Percentiles rank a stretch among this genome's conserved stretches.
These are phyloP conservation scores for Echium plantagineum DNA, from an alignment of 257 asterid species.

Conservation along the genomic window DNA sequence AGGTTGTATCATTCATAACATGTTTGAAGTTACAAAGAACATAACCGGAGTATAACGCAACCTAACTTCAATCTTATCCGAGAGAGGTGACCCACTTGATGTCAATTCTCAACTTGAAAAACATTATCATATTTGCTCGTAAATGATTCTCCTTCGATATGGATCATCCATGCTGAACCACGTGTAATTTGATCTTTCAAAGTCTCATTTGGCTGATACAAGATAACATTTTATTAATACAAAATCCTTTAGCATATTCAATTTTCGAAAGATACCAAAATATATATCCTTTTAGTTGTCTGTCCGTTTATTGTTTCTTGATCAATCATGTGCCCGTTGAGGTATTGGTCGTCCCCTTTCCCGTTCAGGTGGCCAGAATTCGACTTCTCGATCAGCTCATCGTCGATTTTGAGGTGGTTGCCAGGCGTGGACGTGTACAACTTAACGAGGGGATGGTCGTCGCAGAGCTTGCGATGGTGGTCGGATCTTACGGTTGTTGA, in stretches of 20 bases:
- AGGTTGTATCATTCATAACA: no score
- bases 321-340: constrained; percentile 22
- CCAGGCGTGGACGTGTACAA: constrained; percentile 33
- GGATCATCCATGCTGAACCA: no score
- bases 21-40: no score
- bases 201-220: not conserved
- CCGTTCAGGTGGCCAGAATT: constrained; percentile 45
- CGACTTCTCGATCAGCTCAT: constrained; percentile 17
- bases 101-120: not conserved
- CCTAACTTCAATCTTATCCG: not conserved
- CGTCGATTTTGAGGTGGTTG: constrained; percentile 39
- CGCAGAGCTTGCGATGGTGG: constrained; percentile 42
- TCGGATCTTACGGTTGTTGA: constrained; percentile 32
- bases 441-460: constrained; percentile 17
- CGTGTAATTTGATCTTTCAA: not conserved
- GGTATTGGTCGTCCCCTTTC: constrained; percentile 23
- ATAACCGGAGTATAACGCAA: no score
- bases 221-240: not conserved
- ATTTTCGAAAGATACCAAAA: no score
- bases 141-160: no score
- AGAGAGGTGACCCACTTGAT: not conserved
- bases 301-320: not conserved
- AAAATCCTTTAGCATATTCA: not conserved
- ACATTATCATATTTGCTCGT: not conserved
- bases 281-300: no score